Evolutionary conservation across 78 protist species (phyloP), one percentile per base, ranked within the genome.

Genomic region (Polysphondylium violaceum): DNA sequence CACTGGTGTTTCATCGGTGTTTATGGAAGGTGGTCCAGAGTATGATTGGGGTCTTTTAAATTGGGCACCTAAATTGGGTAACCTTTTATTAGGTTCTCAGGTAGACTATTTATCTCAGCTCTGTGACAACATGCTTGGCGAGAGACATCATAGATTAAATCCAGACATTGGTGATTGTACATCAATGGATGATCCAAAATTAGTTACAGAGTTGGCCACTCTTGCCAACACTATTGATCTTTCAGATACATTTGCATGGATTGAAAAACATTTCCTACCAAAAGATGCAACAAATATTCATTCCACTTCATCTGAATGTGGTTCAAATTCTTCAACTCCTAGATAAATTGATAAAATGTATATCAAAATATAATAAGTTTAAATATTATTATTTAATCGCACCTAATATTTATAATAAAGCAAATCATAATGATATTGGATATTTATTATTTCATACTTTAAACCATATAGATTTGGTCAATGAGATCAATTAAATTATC

Each of bases 171-270:
- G 89, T 53, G 75, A 44, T 25, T 59, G 68, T 31, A 79, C 89
- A 6, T 79, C 89, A 2, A 79, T 79, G 89, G 89, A 79, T 27
- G 89, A 79, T 67, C 89, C 89, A 25, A 79, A 79, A 68, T 38
- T 79, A 23, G 89, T 79, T 33, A 67, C 76, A 27, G 89, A 79
- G 41, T 55, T 79, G 9, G 89, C 89, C 8, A 79, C 89, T 0
- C 19, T 79, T 2, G 89, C 89, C 41, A 79, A 79, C 36, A 50
- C 60, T 19, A 73, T 79, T 8, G 89, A 79, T 38, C 41, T 79
- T 5, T 38, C 64, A 1, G 27, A 64, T 67, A 67, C 89, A 12
- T 79, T 79, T 55, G 69, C 44, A 27, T 79, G 74, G 51, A 68
- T 79, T 36, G 89, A 79, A 79, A 68, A 79, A 16, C 27, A 53